These are phyloP conservation scores for Podila horticola DNA, from an alignment of 192 early-diverging fungal genomes.

Conservation along the genomic window DNA sequence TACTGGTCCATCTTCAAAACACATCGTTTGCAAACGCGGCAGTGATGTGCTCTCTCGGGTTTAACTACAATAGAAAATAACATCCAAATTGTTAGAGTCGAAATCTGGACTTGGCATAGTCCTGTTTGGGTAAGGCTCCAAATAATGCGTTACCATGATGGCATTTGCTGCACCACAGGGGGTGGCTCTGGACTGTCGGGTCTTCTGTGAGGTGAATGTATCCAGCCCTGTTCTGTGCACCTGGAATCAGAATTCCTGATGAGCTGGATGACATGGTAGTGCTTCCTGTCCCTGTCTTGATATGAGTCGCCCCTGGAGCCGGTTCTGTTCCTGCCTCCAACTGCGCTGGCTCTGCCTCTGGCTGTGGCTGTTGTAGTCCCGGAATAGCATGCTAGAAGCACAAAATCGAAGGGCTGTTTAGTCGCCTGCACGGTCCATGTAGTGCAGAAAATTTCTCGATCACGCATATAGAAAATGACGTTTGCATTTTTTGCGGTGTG, in stretches of 20 bases:
- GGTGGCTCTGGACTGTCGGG: constrained; percentile 35
- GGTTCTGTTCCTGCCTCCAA: too few species aligned
- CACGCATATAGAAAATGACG: neutral
- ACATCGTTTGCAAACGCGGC: constrained; percentile 63
- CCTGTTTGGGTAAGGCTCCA: neutral
- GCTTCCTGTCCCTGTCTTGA: neutral
- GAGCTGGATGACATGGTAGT: neutral
- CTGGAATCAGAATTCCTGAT: constrained; percentile 32
- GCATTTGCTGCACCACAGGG: constrained; percentile 47
- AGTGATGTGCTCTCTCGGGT: constrained; percentile 64
- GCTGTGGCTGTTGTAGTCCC: constrained; percentile 1
- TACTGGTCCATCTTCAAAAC: constrained; percentile 73
- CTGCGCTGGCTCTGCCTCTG: constrained; percentile 4
- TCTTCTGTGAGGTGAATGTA: constrained; percentile 42
- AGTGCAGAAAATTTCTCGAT: neutral
- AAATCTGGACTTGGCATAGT: neutral
- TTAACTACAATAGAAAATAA: constrained; percentile 37
- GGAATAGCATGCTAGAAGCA: neutral
- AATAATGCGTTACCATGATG: constrained; percentile 30
- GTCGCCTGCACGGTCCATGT: neutral
- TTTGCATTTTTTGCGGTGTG: constrained; percentile 4
- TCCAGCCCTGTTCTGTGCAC: constrained; percentile 40
- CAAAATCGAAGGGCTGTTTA: too few species aligned
- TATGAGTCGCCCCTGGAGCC: neutral
- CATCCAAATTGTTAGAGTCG: neutral